These are phyloP conservation scores for Rauvolfia tetraphylla DNA, from an alignment of 257 asterid species.

Conservation along the genomic window DNA sequence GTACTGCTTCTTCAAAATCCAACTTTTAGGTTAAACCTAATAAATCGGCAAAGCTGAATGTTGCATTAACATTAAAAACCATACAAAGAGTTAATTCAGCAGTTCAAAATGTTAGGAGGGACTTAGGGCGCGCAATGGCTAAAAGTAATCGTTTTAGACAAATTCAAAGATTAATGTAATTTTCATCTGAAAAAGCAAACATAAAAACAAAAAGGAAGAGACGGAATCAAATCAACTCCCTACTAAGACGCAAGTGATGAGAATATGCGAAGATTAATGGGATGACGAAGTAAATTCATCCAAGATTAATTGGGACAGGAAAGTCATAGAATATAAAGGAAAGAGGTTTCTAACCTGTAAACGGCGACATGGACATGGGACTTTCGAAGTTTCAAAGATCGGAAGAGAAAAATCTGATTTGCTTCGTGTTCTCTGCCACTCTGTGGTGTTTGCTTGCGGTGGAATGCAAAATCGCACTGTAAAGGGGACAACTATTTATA, in stretches of 20 bases:
- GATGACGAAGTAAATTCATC: not conserved
- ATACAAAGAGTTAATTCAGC: not conserved
- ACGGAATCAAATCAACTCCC: not conserved
- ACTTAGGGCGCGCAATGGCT: conserved; percentile 13
- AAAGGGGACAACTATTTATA: not conserved
- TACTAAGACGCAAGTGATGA: not conserved
- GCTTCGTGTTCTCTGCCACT: not conserved
- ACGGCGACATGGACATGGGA: conserved; percentile 16
- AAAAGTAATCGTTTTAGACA: not conserved
- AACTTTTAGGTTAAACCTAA: not conserved
- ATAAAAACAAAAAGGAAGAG: not conserved
- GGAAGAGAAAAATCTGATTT: not conserved
- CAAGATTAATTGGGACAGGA: too few relatives aligned
- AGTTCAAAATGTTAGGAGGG: not conserved
- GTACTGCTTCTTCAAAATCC: not conserved
- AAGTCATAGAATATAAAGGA: not conserved
- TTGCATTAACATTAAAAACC: not conserved
- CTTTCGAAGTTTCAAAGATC: conserved; percentile 7
- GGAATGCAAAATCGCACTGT: not conserved
- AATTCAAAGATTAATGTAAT: not conserved
- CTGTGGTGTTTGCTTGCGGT: conserved; percentile 5
- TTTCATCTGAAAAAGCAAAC: not conserved
- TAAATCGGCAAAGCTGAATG: not conserved
- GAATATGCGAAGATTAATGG: not conserved
- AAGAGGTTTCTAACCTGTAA: conserved; percentile 12